Evolutionary conservation across 805 yeast species (phyloP).

Genomic region (Saccharomycopsis capsularis): DNA sequence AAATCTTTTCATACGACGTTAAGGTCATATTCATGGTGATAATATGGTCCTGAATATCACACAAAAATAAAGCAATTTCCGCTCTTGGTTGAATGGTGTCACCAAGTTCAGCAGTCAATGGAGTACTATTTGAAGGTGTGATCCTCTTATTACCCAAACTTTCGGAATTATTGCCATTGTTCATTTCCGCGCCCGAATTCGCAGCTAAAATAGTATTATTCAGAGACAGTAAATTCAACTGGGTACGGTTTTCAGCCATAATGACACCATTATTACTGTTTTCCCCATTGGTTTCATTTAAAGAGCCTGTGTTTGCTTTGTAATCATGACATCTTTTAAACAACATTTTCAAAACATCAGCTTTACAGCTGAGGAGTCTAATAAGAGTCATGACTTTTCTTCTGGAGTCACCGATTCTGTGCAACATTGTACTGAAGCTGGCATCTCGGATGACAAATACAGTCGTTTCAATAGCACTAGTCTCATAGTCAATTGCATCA

Average conservation of each 20-base stretch:
- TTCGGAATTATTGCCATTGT: no score
- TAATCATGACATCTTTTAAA: conserved; percentile 86
- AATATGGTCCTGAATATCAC: conserved; percentile 96
- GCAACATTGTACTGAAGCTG: conserved; percentile 71
- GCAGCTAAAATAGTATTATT: background rate
- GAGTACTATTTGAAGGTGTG: background rate
- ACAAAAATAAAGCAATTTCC: conserved; percentile 85
- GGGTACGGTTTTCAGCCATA: background rate
- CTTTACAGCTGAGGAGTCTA: conserved; percentile 85
- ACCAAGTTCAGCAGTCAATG: background rate
- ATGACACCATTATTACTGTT: background rate
- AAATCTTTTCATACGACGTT: conserved; percentile 83
- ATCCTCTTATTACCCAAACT: background rate
- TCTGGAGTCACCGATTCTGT: conserved; percentile 80
- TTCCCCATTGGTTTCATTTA: background rate
- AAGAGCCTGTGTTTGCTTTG: background rate
- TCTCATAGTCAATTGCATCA: conserved; percentile 50
- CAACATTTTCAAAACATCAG: conserved; percentile 93
- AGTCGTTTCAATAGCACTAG: conserved; percentile 64
- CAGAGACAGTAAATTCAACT: background rate
- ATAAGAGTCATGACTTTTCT: conserved; percentile 86
- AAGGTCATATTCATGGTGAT: conserved; percentile 92
- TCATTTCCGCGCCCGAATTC: background rate
- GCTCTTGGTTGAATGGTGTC: conserved; percentile 60
- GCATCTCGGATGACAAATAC: conserved; percentile 73